Conservation (phyloP, 2,329 filamentous ascomycete species). For the Penicillium sp. region DNA sequence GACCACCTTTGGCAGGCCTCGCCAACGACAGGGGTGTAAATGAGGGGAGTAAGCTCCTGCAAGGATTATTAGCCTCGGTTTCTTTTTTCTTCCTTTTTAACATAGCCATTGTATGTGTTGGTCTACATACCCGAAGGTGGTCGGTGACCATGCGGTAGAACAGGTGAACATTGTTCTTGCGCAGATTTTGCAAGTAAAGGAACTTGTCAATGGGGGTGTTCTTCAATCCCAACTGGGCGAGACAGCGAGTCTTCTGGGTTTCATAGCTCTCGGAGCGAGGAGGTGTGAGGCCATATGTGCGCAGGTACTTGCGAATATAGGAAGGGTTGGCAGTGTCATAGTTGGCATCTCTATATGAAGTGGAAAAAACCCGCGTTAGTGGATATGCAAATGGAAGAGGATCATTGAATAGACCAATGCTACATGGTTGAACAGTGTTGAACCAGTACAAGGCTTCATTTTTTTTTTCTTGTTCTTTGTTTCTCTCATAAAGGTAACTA, state of each 20-base stretch:
- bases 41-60: constrained; percentile 50
- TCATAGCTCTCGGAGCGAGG: constrained; percentile 51
- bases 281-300: constrained; percentile 52
- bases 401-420: not conserved
- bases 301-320: constrained; percentile 53
- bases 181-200: constrained; percentile 50
- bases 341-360: constrained; percentile 39
- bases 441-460: not conserved
- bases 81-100: not conserved
- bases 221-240: constrained; percentile 50
- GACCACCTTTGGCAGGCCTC: constrained; percentile 97
- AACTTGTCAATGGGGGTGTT: constrained; percentile 51
- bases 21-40: constrained; percentile 64
- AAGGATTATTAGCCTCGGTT: not conserved
- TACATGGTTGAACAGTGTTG: not conserved
- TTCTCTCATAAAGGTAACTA: not conserved
- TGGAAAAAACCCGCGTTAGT: constrained; percentile 4
- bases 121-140: constrained; percentile 42
- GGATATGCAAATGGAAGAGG: not conserved
- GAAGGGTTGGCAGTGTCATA: constrained; percentile 52
- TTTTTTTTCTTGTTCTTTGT: not conserved
- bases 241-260: constrained; percentile 50
- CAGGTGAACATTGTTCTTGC: constrained; percentile 54
- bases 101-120: not conserved
- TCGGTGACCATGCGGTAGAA: constrained; percentile 53